Percentiles rank a stretch among this genome's conserved stretches.
phyloP scores from a whole-genome alignment of 495 filamentous ascomycete genomes.

The Penicillium malachiteum region DNA sequence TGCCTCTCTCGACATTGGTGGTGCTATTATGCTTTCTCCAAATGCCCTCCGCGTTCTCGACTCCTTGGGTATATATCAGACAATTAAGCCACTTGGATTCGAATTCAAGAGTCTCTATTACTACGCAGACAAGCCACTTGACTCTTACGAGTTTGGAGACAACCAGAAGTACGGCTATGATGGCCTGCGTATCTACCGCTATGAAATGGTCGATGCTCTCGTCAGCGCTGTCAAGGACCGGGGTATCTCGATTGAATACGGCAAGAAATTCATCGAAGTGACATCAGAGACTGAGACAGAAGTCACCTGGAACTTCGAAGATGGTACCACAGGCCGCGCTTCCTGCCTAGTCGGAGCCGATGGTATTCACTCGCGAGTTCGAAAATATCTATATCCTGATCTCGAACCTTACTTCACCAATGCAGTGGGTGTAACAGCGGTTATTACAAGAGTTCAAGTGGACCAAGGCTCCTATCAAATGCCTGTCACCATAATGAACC shows the following conservation, averaged over 20 bases:
- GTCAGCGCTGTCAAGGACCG: slow-evolving; percentile 27
- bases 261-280: slow-evolving; percentile 40
- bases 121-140: slow-evolving; percentile 38
- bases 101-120: slow-evolving; percentile 44
- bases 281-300: slow-evolving; percentile 29
- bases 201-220: slow-evolving; percentile 43
- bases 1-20: slow-evolving; percentile 37
- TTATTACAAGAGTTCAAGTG: slow-evolving; percentile 26
- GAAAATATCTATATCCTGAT: slow-evolving; percentile 33
- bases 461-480: slow-evolving; percentile 30
- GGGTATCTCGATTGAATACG: slow-evolving; percentile 39
- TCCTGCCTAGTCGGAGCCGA: slow-evolving; percentile 47
- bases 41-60: slow-evolving; percentile 52
- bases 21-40: slow-evolving; percentile 53
- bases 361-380: slow-evolving; percentile 50
- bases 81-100: slow-evolving; percentile 28
- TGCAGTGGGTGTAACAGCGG: slow-evolving; percentile 27
- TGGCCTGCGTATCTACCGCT: slow-evolving; percentile 47
- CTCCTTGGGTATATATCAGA: slow-evolving; percentile 41
- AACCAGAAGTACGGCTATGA: slow-evolving; percentile 42
- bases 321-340: slow-evolving; percentile 33
- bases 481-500: slow-evolving; percentile 42
- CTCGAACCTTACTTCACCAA: slow-evolving; percentile 30
- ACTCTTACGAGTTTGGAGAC: slow-evolving; percentile 45
- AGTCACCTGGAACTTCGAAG: slow-evolving; percentile 42